Conservation (phyloP, 352 stramenopile species). For the Globisporangium nunn region DNA sequence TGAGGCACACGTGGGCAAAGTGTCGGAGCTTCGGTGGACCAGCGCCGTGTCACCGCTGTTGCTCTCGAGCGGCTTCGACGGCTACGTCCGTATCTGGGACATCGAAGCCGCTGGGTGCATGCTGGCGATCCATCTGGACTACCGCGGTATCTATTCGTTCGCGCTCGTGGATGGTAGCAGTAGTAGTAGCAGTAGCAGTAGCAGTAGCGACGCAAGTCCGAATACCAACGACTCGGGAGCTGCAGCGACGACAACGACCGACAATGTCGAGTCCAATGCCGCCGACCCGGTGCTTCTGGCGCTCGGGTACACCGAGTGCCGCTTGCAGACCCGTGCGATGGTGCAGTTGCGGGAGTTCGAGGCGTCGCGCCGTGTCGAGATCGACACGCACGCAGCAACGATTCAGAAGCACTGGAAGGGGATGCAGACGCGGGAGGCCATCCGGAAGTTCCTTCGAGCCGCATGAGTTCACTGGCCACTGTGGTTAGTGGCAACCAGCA, state of each 20-base stretch:
- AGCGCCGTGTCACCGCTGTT: slow-evolving; percentile 23
- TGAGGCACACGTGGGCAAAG: slow-evolving; percentile 41
- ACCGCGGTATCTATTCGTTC: slow-evolving; percentile 33
- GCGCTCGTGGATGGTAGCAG: slow-evolving; percentile 14
- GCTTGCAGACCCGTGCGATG: slow-evolving; percentile 31
- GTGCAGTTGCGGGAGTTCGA: slow-evolving; percentile 36
- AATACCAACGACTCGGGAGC: background rate
- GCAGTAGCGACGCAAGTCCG: background rate
- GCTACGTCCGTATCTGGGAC: slow-evolving; percentile 68
- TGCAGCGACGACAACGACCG: background rate
- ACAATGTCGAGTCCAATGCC: background rate
- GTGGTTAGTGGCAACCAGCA: no score
- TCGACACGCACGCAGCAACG: slow-evolving; percentile 23
- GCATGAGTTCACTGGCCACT: background rate
- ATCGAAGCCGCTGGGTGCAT: slow-evolving; percentile 19
- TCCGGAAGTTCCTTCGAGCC: slow-evolving; percentile 37
- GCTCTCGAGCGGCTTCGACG: slow-evolving; percentile 40
- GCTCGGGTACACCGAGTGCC: slow-evolving; percentile 31
- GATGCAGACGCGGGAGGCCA: slow-evolving; percentile 33
- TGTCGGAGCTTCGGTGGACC: slow-evolving; percentile 52
- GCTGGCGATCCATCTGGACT: slow-evolving; percentile 37
- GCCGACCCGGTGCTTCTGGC: slow-evolving; percentile 20
- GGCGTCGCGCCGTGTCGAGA: slow-evolving; percentile 21
- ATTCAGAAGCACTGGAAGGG: slow-evolving; percentile 66
- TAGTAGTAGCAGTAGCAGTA: background rate